phyloP scores from a whole-genome alignment of 2,329 filamentous ascomycete species.

The Colletotrichum tamarilloi region DNA sequence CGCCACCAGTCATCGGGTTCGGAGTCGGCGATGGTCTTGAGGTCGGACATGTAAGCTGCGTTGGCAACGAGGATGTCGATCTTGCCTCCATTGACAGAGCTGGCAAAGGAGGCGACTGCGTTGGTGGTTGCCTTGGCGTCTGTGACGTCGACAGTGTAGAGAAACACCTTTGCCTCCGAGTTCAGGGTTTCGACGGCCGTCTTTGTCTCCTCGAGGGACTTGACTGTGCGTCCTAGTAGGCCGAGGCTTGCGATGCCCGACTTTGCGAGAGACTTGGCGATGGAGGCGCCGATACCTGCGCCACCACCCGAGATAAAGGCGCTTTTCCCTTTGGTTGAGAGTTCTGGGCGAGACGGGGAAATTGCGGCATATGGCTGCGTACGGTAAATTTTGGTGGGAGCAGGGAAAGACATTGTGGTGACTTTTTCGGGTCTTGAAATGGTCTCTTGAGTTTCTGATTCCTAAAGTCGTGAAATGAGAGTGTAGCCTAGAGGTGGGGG shows the following conservation, averaged over 20 bases:
- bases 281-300: constrained; percentile 59
- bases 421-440: not conserved
- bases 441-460: too few relatives aligned
- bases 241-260: constrained; percentile 60
- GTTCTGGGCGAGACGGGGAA: constrained; percentile 38
- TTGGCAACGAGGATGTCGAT: constrained; percentile 44
- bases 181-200: constrained; percentile 35
- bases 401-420: constrained; percentile 32
- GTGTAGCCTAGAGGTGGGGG: too few relatives aligned
- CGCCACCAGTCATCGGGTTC: constrained; percentile 40
- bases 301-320: constrained; percentile 67
- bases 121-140: constrained; percentile 20
- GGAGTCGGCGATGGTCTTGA: constrained; percentile 33
- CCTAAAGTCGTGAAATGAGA: too few relatives aligned
- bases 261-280: constrained; percentile 53
- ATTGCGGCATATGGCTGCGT: constrained; percentile 42
- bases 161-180: constrained; percentile 33
- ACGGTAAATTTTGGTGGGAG: constrained; percentile 36
- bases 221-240: constrained; percentile 48
- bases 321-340: constrained; percentile 51
- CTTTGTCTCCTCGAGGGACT: constrained; percentile 41
- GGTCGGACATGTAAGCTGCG: constrained; percentile 40
- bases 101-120: constrained; percentile 19
- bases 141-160: constrained; percentile 36
- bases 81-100: not conserved